These are phyloP conservation scores for Cladosporium sp. DNA, from an alignment of 2,329 filamentous ascomycete genomes.

Conservation along the genomic window DNA sequence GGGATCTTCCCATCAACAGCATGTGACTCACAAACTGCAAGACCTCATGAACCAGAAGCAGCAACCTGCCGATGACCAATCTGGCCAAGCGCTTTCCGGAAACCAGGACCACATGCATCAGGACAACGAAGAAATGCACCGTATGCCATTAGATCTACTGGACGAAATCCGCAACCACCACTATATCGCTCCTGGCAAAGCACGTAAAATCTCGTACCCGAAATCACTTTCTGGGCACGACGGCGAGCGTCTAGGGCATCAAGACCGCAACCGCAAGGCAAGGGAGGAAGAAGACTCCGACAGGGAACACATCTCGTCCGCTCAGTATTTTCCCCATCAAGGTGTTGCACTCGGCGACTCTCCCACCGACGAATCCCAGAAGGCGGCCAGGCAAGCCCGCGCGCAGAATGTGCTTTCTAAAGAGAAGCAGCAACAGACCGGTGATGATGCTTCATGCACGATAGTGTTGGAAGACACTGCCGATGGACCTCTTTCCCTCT, in stretches of 20 bases:
- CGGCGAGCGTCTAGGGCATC: conserved; percentile 24
- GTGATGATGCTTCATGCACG: conserved; percentile 63
- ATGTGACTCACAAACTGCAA: conserved; percentile 12
- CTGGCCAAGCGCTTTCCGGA: background rate
- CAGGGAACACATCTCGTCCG: conserved; percentile 84
- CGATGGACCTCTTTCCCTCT: conserved; percentile 57
- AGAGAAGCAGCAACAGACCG: conserved; percentile 22
- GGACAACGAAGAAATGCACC: conserved; percentile 27
- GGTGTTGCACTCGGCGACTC: conserved; percentile 49
- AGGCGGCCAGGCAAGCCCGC: background rate
- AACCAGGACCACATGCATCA: background rate
- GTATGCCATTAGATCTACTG: conserved; percentile 53
- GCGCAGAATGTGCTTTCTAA: conserved; percentile 29
- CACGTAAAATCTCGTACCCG: conserved; percentile 48
- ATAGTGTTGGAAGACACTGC: conserved; percentile 62
- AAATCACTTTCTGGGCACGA: conserved; percentile 29
- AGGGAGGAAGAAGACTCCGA: conserved; percentile 60
- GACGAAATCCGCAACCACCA: conserved; percentile 61
- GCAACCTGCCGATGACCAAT: background rate
- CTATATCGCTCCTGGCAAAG: conserved; percentile 51
- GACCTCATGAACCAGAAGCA: conserved; percentile 16
- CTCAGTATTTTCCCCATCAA: conserved; percentile 78
- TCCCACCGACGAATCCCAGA: conserved; percentile 29
- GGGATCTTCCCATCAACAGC: conserved; percentile 9
- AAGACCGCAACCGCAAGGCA: conserved; percentile 10